Percentiles rank a stretch among this genome's conserved stretches.
phyloP scores from a whole-genome alignment of 1,284 basidiomycete species.

The Polyporus tsugae region DNA sequence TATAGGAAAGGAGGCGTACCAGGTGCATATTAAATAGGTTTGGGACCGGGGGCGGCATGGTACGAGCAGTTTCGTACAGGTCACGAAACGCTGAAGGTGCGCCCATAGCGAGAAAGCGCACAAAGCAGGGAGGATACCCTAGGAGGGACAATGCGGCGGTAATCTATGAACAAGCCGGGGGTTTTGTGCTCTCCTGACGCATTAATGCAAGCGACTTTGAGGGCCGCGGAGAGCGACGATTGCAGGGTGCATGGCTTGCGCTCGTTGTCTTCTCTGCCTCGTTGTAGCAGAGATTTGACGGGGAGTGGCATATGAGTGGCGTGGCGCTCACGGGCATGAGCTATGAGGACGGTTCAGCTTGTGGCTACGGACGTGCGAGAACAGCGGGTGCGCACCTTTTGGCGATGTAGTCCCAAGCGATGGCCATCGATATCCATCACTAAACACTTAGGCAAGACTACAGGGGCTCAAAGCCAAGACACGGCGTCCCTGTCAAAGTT shows the following conservation, averaged over 20 bases:
- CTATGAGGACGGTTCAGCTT: background rate
- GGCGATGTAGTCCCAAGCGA: background rate
- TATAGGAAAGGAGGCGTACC: background rate
- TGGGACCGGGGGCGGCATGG: background rate
- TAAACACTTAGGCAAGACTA: background rate
- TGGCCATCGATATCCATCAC: background rate
- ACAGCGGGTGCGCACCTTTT: background rate
- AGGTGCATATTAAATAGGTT: background rate
- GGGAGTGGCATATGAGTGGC: conserved; percentile 4
- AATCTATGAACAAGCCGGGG: background rate
- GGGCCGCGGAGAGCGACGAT: background rate
- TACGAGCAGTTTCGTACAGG: background rate
- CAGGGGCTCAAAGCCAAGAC: background rate
- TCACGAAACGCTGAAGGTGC: background rate
- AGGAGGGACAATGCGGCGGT: background rate
- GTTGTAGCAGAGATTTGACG: background rate
- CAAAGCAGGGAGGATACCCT: background rate
- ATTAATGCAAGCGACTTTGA: background rate
- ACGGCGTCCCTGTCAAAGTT: background rate
- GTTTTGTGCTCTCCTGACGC: background rate
- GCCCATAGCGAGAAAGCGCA: background rate
- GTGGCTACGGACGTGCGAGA: background rate
- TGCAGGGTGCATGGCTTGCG: background rate
- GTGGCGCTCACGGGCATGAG: background rate
- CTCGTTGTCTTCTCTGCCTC: background rate